Evolutionary conservation across 2,329 filamentous ascomycete species (phyloP).

Genomic region (Acrocalymma vagum): DNA sequence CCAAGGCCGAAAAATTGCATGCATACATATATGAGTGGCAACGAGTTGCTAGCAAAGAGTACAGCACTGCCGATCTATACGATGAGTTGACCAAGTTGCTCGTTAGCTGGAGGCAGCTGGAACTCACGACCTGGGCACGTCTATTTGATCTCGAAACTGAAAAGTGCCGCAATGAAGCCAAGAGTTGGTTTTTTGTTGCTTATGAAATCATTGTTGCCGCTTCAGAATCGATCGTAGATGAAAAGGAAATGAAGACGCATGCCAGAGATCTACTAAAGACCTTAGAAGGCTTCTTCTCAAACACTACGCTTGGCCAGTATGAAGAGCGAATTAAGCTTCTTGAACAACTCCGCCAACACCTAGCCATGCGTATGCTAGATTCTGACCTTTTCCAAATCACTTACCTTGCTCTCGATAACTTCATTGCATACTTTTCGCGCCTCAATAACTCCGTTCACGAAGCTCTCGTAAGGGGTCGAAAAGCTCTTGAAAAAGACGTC

Average conservation of each 20-base stretch:
- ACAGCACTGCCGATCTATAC: conserved; percentile 74
- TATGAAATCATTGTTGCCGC: conserved; percentile 88
- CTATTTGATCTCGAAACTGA: conserved; percentile 84
- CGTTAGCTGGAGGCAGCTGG: conserved; percentile 88
- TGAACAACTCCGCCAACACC: conserved; percentile 67
- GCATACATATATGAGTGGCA: conserved; percentile 92
- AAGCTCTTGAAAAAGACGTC: conserved; percentile 86
- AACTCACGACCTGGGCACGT: conserved; percentile 90
- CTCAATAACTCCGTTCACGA: conserved; percentile 74
- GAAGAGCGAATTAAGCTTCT: conserved; percentile 76
- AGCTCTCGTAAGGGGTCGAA: conserved; percentile 71
- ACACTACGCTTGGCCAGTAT: conserved; percentile 84
- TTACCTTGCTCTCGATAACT: conserved; percentile 74
- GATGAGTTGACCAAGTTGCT: conserved; percentile 82
- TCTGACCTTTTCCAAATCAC: conserved; percentile 61
- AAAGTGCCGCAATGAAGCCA: conserved; percentile 79
- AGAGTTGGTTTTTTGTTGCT: conserved; percentile 95
- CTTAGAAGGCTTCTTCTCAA: conserved; percentile 80
- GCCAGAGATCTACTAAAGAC: conserved; percentile 75
- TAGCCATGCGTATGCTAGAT: conserved; percentile 68
- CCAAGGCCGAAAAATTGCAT: conserved; percentile 88
- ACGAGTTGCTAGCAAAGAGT: conserved; percentile 83
- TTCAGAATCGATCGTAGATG: conserved; percentile 70
- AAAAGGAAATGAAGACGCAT: conserved; percentile 69
- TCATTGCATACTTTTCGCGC: conserved; percentile 77